Conservation (phyloP, 2,329 filamentous ascomycete species). For the Cytospora leucostoma region DNA sequence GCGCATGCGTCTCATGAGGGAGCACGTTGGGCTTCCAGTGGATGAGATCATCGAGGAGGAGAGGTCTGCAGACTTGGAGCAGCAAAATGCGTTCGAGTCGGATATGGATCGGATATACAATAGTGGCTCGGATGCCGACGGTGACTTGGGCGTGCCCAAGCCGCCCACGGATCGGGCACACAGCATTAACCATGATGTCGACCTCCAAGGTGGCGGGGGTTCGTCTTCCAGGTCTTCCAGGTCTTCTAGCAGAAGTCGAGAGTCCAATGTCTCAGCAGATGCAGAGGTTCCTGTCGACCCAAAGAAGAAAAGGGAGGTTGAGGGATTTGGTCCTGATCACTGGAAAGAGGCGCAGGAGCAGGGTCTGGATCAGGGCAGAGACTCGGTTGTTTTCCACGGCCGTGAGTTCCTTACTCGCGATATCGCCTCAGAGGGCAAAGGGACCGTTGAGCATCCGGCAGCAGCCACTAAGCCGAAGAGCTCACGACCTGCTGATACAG, state of each 20-base stretch:
- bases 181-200: constrained; percentile 78
- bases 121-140: constrained; percentile 42
- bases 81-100: constrained; percentile 53
- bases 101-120: constrained; percentile 66
- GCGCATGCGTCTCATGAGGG: constrained; percentile 90
- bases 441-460: constrained; percentile 54
- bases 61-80: constrained; percentile 65
- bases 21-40: constrained; percentile 93
- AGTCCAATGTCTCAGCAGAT: constrained; percentile 46
- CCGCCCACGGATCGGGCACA: constrained; percentile 42
- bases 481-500: constrained; percentile 34
- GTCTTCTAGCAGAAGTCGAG: constrained; percentile 3
- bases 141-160: constrained; percentile 11
- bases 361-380: constrained; percentile 65
- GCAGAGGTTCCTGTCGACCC: constrained; percentile 60
- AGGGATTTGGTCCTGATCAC: constrained; percentile 74
- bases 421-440: constrained; percentile 64
- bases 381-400: constrained; percentile 67
- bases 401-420: constrained; percentile 72
- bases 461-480: constrained; percentile 12
- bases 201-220: constrained; percentile 48
- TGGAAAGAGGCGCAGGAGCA: constrained; percentile 67
- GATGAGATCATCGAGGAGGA: constrained; percentile 86
- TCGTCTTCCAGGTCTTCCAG: constrained; percentile 39
- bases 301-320: constrained; percentile 72